Conservation (phyloP, 1,139 yeast species). For the Protomyces arabidopsidicola region DNA sequence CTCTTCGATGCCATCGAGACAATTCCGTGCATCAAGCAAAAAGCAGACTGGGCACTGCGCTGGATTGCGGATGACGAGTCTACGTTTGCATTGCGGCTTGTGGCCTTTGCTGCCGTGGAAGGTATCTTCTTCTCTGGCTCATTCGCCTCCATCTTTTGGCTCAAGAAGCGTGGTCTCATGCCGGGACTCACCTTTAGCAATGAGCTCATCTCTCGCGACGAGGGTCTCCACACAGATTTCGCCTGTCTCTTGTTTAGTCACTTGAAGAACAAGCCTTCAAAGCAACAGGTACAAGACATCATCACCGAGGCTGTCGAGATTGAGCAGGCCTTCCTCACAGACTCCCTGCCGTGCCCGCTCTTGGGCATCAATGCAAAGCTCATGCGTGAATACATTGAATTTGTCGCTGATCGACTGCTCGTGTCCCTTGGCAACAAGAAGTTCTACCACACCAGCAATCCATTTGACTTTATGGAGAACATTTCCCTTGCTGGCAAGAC, state of each 20-base stretch:
- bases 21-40: constrained; percentile 88
- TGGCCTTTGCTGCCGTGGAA: constrained; percentile 98
- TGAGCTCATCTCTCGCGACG: constrained; percentile 95
- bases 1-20: constrained; percentile 91
- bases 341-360: constrained; percentile 84
- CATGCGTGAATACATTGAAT: constrained; percentile 97
- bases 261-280: constrained; percentile 79
- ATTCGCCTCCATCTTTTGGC: constrained; percentile 96
- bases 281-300: constrained; percentile 70
- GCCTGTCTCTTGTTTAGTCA: constrained; percentile 94
- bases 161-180: constrained; percentile 93
- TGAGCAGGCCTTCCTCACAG: constrained; percentile 90
- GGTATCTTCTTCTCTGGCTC: constrained; percentile 98
- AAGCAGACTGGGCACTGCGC: constrained; percentile 96
- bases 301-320: constrained; percentile 92
- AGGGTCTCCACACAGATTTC: constrained; percentile 97
- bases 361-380: constrained; percentile 88
- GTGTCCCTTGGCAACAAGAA: constrained; percentile 86
- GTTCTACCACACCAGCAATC: constrained; percentile 80
- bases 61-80: constrained; percentile 90
- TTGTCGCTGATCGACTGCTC: constrained; percentile 90
- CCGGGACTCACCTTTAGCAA: constrained; percentile 97
- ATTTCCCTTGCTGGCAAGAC: constrained; percentile 97
- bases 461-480: constrained; percentile 98
- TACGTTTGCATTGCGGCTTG: constrained; percentile 87